Percentiles rank a stretch among this genome's conserved stretches.
Evolutionary conservation across 2,329 filamentous ascomycete genomes (phyloP).

Genomic region (Aspergillus vadensis): DNA sequence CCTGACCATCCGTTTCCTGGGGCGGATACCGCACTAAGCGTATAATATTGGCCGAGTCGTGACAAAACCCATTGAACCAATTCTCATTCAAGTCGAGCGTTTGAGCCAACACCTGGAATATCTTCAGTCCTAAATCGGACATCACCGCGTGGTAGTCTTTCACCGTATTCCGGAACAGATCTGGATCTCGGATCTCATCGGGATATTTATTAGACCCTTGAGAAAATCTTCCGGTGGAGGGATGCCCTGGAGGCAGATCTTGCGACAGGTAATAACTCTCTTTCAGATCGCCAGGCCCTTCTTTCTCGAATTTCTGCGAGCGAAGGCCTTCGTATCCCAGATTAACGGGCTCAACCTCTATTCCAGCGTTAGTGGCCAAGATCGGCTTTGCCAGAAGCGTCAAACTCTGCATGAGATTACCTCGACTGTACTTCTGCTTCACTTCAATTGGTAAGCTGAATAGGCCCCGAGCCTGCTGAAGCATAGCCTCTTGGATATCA

Average conservation of each 20-base stretch:
- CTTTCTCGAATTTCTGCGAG: constrained; percentile 28
- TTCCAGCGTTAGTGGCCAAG: not conserved
- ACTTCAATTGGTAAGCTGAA: constrained; percentile 47
- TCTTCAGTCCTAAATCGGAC: constrained; percentile 19
- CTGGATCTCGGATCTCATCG: constrained; percentile 2
- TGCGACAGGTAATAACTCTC: constrained; percentile 33
- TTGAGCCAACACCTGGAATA: constrained; percentile 19
- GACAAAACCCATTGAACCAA: constrained; percentile 27
- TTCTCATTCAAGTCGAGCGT: constrained; percentile 20
- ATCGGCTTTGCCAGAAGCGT: too few species aligned
- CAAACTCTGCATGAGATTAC: constrained; percentile 7
- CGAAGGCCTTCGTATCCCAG: constrained; percentile 32
- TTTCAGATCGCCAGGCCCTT: constrained; percentile 30
- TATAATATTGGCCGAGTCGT: constrained; percentile 29
- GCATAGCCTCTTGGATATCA: constrained; percentile 43
- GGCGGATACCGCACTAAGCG: constrained; percentile 34
- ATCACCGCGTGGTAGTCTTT: constrained; percentile 19
- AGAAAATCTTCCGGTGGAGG: constrained; percentile 21
- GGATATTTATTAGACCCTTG: constrained; percentile 26
- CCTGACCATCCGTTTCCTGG: constrained; percentile 22
- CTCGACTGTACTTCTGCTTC: constrained; percentile 30
- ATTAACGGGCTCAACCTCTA: constrained; percentile 4
- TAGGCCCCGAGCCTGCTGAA: constrained; percentile 48
- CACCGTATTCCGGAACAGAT: constrained; percentile 5
- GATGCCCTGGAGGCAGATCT: constrained; percentile 21